phyloP scores from a whole-genome alignment of 768 basidiomycete genomes.

The Crepidotus variabilis region DNA sequence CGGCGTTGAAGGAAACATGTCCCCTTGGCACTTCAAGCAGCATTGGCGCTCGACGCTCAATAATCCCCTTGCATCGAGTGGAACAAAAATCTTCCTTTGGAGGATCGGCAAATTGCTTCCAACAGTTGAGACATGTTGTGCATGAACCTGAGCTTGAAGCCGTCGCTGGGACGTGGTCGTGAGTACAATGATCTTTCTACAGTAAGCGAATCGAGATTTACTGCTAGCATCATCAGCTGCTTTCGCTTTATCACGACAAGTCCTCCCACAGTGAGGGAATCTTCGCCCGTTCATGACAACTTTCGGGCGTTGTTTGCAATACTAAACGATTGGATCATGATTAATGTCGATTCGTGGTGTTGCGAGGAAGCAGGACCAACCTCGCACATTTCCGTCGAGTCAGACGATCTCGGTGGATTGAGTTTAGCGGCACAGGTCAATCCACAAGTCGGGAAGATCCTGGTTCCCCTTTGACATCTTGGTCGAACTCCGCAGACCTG shows the following conservation, averaged over 20 bases:
- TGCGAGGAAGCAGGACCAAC: slow-evolving; percentile 7
- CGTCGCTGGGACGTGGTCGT: not conserved
- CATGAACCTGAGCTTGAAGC: slow-evolving; percentile 12
- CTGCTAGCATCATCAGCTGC: not conserved
- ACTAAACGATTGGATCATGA: slow-evolving; percentile 7
- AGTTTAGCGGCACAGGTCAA: slow-evolving; percentile 16
- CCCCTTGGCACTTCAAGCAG: slow-evolving; percentile 24
- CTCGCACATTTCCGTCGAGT: slow-evolving; percentile 16
- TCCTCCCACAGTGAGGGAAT: slow-evolving; percentile 21
- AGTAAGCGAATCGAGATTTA: not conserved
- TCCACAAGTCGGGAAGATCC: slow-evolving; percentile 21
- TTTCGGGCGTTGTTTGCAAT: slow-evolving; percentile 19
- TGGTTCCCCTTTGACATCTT: slow-evolving; percentile 13
- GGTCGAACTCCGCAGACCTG: slow-evolving; percentile 17
- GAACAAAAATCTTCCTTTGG: slow-evolving; percentile 17
- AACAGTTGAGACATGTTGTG: slow-evolving; percentile 23
- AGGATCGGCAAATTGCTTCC: slow-evolving; percentile 9
- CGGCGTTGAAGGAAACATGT: slow-evolving; percentile 19
- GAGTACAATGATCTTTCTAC: not conserved
- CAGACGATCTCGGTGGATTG: slow-evolving; percentile 1
- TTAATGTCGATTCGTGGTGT: not conserved
- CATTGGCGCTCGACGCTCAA: slow-evolving; percentile 13
- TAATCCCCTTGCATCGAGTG: slow-evolving; percentile 8
- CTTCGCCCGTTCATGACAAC: slow-evolving; percentile 11
- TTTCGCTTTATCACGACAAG: slow-evolving; percentile 20